phyloP scores from a whole-genome alignment of 495 filamentous ascomycete species.

The Podospora sp. region DNA sequence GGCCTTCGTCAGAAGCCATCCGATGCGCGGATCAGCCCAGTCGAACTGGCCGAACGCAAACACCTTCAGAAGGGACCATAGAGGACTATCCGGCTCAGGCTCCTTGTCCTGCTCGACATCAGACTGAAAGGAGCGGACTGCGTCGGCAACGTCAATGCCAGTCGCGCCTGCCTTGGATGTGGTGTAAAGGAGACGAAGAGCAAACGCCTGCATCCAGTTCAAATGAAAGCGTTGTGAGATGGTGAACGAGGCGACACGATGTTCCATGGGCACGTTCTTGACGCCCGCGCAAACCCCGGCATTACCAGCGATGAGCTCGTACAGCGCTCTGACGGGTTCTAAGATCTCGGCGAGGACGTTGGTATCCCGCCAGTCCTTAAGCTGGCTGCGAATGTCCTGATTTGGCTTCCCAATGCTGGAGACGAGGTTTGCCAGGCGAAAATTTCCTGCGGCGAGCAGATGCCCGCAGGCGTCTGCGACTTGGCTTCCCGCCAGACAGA shows the following conservation, averaged over 20 bases:
- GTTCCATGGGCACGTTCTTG: slow-evolving; percentile 67
- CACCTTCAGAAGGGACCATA: slow-evolving; percentile 83
- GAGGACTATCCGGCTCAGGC: slow-evolving; percentile 69
- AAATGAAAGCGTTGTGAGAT: slow-evolving; percentile 80
- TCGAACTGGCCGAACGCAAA: slow-evolving; percentile 66
- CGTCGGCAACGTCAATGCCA: slow-evolving; percentile 67
- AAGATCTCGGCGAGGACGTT: slow-evolving; percentile 82
- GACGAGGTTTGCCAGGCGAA: slow-evolving; percentile 79
- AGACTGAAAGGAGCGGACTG: slow-evolving; percentile 66
- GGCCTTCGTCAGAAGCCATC: slow-evolving; percentile 74
- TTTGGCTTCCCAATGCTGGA: slow-evolving; percentile 73
- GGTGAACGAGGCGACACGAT: slow-evolving; percentile 72
- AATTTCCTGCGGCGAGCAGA: slow-evolving; percentile 71
- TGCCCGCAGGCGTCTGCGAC: slow-evolving; percentile 78
- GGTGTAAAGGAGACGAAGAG: slow-evolving; percentile 85
- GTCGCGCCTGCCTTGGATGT: slow-evolving; percentile 38
- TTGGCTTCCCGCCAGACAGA: slow-evolving; percentile 73
- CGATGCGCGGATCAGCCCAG: slow-evolving; percentile 70
- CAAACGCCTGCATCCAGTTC: slow-evolving; percentile 92
- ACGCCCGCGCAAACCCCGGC: slow-evolving; percentile 77
- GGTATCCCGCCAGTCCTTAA: slow-evolving; percentile 79
- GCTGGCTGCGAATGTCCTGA: slow-evolving; percentile 72
- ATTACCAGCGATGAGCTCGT: slow-evolving; percentile 87
- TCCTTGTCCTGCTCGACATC: slow-evolving; percentile 68
- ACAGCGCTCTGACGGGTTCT: slow-evolving; percentile 83